These are phyloP conservation scores for Lichtheimia hyalospora DNA, from an alignment of 371 early-diverging fungal species.

Conservation along the genomic window DNA sequence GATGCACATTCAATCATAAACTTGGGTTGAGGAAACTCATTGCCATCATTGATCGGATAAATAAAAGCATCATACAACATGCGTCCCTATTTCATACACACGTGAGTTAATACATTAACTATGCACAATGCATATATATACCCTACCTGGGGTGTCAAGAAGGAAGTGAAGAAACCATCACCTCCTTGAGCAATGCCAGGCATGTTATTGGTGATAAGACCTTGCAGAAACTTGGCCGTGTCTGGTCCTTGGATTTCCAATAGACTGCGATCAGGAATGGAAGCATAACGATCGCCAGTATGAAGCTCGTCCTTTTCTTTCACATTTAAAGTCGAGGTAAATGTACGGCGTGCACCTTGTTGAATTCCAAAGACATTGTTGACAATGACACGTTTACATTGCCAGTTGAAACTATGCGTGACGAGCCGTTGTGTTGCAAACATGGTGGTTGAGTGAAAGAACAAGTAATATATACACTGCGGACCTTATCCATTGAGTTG, in stretches of 20 bases:
- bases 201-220: conserved; percentile 90
- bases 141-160: conserved; percentile 83
- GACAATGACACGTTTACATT: no score
- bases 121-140: not conserved
- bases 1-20: conserved; percentile 81
- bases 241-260: conserved; percentile 75
- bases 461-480: no score
- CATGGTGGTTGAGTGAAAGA: not conserved
- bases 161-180: conserved; percentile 68
- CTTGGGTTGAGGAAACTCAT: conserved; percentile 64
- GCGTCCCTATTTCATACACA: conserved; percentile 61
- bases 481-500: no score
- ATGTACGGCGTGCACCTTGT: not conserved
- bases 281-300: conserved; percentile 32
- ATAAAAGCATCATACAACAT: conserved; percentile 90
- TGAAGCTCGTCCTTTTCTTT: conserved; percentile 2
- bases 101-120: not conserved
- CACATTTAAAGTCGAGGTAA: not conserved
- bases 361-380: no score
- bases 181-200: conserved; percentile 67
- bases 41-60: conserved; percentile 69
- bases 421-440: not conserved
- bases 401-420: no score
- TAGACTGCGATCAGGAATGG: conserved; percentile 64
- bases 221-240: conserved; percentile 82